Conservation (phyloP, 108 stramenopile species). For the Schizochytrium sp. region DNA sequence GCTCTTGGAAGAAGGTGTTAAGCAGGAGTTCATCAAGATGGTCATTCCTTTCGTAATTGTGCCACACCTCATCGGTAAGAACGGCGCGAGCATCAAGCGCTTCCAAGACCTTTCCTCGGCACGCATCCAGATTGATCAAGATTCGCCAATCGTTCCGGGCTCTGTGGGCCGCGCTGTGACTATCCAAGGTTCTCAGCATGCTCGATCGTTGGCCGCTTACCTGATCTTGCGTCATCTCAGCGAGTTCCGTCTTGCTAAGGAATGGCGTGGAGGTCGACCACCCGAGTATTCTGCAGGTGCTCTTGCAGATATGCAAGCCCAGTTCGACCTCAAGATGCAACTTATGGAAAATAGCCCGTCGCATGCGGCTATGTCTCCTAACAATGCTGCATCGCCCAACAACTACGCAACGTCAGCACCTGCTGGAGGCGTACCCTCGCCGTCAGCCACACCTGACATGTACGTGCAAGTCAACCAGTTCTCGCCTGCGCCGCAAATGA, state of each 20-base stretch:
- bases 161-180: neutral
- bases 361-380: neutral
- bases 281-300: slow-evolving; percentile 16
- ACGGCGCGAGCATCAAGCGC: slow-evolving; percentile 52
- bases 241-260: slow-evolving; percentile 41
- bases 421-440: too few relatives aligned
- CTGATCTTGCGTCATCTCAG: slow-evolving; percentile 52
- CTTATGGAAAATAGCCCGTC: slow-evolving; percentile 11
- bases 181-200: slow-evolving; percentile 43
- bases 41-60: slow-evolving; percentile 40
- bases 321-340: slow-evolving; percentile 38
- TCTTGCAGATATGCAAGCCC: slow-evolving; percentile 7
- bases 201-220: slow-evolving; percentile 33
- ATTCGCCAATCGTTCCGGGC: neutral
- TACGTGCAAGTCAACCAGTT: too few relatives aligned
- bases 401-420: neutral
- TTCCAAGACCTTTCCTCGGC: neutral
- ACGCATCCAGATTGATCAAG: slow-evolving; percentile 52
- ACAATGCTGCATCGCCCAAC: neutral
- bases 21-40: slow-evolving; percentile 57
- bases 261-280: slow-evolving; percentile 11
- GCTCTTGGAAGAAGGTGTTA: slow-evolving; percentile 47
- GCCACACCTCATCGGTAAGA: slow-evolving; percentile 48
- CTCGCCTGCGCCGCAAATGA: too few relatives aligned
- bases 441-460: too few relatives aligned